Conservation (phyloP, 495 filamentous ascomycete genomes). For the Hypoxylon subgilvum region DNA sequence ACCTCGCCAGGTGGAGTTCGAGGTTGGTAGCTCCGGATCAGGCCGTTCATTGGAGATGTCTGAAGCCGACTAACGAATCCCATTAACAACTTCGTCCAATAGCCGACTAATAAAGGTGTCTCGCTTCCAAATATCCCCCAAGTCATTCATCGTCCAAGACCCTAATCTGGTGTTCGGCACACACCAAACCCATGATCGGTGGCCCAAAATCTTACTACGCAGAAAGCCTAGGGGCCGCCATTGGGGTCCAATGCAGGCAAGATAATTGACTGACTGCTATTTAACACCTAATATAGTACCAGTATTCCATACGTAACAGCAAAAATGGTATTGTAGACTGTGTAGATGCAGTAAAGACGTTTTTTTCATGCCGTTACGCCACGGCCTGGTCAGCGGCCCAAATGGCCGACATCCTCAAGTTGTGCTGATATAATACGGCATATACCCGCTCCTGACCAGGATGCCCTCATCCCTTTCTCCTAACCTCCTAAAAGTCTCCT, state of each 20-base stretch:
- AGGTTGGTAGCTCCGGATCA: conserved; percentile 18
- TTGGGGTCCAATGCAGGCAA: conserved; percentile 2
- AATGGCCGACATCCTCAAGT: not conserved
- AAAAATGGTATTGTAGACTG: no score
- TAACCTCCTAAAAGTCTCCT: not conserved
- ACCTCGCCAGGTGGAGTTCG: conserved; percentile 12
- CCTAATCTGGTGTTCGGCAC: not conserved
- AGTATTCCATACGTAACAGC: no score
- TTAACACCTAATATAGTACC: conserved; percentile 14
- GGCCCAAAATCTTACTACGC: conserved; percentile 20
- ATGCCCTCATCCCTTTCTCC: not conserved
- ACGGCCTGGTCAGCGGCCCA: conserved; percentile 2
- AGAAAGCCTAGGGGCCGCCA: not conserved
- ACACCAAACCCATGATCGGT: no score
- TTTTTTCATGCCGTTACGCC: no score
- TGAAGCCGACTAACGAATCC: not conserved
- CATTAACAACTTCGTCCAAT: conserved; percentile 22
- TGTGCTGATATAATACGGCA: not conserved
- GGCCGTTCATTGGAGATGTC: conserved; percentile 34
- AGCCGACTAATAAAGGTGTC: conserved; percentile 2
- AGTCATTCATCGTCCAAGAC: conserved; percentile 10
- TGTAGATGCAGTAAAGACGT: no score
- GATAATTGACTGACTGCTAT: not conserved
- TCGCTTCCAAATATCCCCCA: conserved; percentile 14
- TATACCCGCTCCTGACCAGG: conserved; percentile 3